Percentiles rank a stretch among this genome's conserved stretches.
Evolutionary conservation across 2,329 filamentous ascomycete genomes (phyloP).

Genomic region (Stachybotrys elegans): DNA sequence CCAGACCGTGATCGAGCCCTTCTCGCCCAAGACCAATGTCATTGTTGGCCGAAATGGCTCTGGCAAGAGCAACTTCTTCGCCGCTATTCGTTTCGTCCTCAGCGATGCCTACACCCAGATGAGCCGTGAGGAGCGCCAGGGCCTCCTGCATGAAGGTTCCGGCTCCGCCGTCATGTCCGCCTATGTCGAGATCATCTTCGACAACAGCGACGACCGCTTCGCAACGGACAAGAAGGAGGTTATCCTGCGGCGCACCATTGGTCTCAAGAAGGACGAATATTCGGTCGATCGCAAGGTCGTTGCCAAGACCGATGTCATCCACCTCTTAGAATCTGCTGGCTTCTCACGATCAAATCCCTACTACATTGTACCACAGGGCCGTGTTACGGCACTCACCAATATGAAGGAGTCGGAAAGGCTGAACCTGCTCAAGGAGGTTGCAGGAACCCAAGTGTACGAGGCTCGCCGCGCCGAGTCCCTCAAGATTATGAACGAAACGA

Average conservation of each 20-base stretch:
- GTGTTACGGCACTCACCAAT: constrained; percentile 92
- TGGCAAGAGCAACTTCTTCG: constrained; percentile 99
- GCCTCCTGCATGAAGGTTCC: constrained; percentile 94
- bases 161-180: constrained; percentile 98
- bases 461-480: constrained; percentile 83
- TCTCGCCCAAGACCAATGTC: constrained; percentile 95
- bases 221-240: constrained; percentile 89
- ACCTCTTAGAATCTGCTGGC: constrained; percentile 89
- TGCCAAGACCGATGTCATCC: constrained; percentile 90
- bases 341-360: constrained; percentile 98
- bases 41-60: constrained; percentile 99
- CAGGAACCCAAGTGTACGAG: constrained; percentile 95
- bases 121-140: constrained; percentile 91
- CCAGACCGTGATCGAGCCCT: constrained; percentile 96
- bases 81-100: constrained; percentile 95
- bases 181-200: constrained; percentile 99
- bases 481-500: constrained; percentile 96
- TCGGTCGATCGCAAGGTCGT: constrained; percentile 95
- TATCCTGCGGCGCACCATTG: constrained; percentile 87
- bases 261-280: constrained; percentile 97
- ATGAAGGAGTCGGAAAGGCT: constrained; percentile 96
- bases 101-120: constrained; percentile 97
- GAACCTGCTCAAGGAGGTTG: constrained; percentile 93
- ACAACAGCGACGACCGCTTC: constrained; percentile 94
- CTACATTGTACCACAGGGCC: constrained; percentile 97